A percentile compares a stretch with the other conserved stretches of the same genome.
Evolutionary conservation across 2,329 filamentous ascomycete genomes (phyloP).

Genomic region (Aureobasidium pullulans): DNA sequence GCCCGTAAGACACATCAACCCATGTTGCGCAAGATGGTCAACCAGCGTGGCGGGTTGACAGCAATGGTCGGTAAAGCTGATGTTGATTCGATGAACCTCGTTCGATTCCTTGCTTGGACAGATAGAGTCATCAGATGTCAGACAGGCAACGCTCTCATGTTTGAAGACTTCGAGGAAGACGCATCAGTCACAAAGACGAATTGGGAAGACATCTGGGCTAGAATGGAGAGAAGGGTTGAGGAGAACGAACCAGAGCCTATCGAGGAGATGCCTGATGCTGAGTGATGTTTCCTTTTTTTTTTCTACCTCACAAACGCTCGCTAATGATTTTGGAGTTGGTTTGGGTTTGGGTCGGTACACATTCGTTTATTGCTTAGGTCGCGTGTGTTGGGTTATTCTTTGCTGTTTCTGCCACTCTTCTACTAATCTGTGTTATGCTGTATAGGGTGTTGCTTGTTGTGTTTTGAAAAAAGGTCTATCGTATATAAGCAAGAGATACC

Average conservation of each 20-base stretch:
- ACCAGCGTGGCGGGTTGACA: neutral
- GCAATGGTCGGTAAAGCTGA: neutral
- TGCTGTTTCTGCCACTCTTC: too few species aligned
- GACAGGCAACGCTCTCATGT: neutral
- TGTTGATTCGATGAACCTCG: neutral
- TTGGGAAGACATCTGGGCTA: constrained; percentile 8
- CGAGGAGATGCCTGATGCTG: constrained; percentile 4
- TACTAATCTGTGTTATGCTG: too few species aligned
- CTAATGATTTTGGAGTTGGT: too few species aligned
- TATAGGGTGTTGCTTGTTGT: too few species aligned
- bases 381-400: too few species aligned
- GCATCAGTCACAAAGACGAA: neutral
- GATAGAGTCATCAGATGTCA: constrained; percentile 5
- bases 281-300: neutral
- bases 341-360: too few species aligned
- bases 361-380: too few species aligned
- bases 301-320: too few species aligned
- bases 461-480: too few species aligned
- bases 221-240: constrained; percentile 5
- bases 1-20: neutral
- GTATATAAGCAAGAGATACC: too few species aligned
- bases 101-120: constrained; percentile 2
- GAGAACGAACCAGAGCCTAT: neutral
- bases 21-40: neutral
- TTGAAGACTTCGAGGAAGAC: constrained; percentile 1